These are phyloP conservation scores for Penicillium psychrofluorescens DNA, from an alignment of 495 filamentous ascomycete genomes.

Conservation along the genomic window DNA sequence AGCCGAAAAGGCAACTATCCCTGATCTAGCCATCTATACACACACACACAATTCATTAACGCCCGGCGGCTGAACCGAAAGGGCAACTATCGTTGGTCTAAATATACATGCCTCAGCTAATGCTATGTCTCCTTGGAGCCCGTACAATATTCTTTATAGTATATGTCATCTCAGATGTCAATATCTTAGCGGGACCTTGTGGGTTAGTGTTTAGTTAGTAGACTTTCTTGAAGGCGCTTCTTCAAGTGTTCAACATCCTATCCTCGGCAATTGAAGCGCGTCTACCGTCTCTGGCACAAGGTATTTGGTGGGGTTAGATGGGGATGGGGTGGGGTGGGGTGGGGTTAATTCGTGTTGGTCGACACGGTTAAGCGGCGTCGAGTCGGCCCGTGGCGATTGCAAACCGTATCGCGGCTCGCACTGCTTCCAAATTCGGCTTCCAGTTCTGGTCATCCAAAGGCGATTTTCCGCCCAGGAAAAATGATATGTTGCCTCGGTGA, in stretches of 20 bases:
- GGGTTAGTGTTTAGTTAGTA: constrained; percentile 23
- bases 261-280: constrained; percentile 15
- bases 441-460: constrained; percentile 22
- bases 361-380: constrained; percentile 13
- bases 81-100: constrained; percentile 26
- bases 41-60: constrained; percentile 28
- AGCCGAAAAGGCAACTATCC: constrained; percentile 25
- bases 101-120: constrained; percentile 12
- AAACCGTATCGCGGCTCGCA: constrained; percentile 26
- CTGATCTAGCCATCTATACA: constrained; percentile 13
- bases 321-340: no score
- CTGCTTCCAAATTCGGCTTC: constrained; percentile 25
- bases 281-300: constrained; percentile 13
- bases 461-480: constrained; percentile 22
- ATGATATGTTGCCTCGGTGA: constrained; percentile 25
- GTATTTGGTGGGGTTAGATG: no score
- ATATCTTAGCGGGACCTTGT: constrained; percentile 14
- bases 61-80: constrained; percentile 22
- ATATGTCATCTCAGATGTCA: constrained; percentile 17
- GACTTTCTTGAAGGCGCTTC: constrained; percentile 17
- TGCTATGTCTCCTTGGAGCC: constrained; percentile 17
- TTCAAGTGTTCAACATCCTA: constrained; percentile 19
- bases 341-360: constrained; percentile 6
- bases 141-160: constrained; percentile 10
- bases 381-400: constrained; percentile 29